phyloP scores from a whole-genome alignment of 257 asterid genomes.

The Solanum raphanifolium region DNA sequence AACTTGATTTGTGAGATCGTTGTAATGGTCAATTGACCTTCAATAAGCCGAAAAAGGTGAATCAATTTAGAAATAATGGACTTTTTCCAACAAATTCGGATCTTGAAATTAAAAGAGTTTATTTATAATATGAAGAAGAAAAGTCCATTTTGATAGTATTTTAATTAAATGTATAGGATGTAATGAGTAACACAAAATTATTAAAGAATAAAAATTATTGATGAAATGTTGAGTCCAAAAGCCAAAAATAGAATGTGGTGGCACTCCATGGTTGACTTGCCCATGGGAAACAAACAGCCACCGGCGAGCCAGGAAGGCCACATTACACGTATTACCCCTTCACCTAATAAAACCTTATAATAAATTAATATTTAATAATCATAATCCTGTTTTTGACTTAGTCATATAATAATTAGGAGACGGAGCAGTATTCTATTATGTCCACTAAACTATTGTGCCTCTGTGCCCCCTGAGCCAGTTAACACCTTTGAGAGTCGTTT shows the following conservation, averaged over 20 bases:
- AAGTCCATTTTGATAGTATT: not conserved
- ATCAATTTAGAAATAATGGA: not conserved
- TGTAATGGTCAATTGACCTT: not conserved
- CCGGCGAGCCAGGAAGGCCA: not conserved
- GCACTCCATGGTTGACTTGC: constrained; percentile 1
- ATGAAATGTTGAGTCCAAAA: not conserved
- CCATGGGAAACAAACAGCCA: not conserved
- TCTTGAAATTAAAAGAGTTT: not conserved
- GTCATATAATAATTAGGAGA: not conserved
- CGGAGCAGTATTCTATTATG: not conserved
- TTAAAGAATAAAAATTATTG: not conserved
- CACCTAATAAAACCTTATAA: not conserved
- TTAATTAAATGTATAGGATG: not conserved
- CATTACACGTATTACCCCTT: not conserved
- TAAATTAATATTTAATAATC: not conserved
- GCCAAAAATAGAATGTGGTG: not conserved
- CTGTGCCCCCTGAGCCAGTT: not conserved
- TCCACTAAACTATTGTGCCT: not conserved
- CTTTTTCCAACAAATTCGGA: not conserved
- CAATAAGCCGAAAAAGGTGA: not conserved
- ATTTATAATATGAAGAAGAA: not conserved
- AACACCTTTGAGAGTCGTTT: not conserved
- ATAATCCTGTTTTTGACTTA: not conserved
- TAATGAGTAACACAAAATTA: not conserved
- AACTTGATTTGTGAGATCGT: not conserved